Evolutionary conservation across 164 flowering plant species (phyloP), one percentile per base, ranked within the genome.

Genomic region (Stephania yunnanensis): DNA sequence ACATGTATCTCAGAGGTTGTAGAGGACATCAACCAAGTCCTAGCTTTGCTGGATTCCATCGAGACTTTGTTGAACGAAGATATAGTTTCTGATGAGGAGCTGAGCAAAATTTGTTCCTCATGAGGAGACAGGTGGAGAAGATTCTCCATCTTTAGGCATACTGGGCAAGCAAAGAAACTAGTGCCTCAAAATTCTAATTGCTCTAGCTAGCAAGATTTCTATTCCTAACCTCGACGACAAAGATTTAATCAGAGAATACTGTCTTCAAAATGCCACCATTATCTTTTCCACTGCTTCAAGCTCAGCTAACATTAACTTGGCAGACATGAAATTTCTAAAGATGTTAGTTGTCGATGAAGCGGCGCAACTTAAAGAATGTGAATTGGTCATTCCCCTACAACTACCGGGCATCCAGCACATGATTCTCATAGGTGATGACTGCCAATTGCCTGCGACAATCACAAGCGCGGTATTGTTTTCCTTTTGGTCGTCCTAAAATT

Each of bases 301-400:
- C 46, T 84, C 89, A 25, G 46, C 3, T 55, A 74, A 70, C 64
- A 58, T 89, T 25, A 61, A 70, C 12, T 9, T 25, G 1, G 66
- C 45, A 22, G 71, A 10, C 30, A 79, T 75, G 71, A 46, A 67
- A 13, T 81, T 80, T 15, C 22, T 88, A 12, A 74, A 77, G 4
- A 13, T 83, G 69, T 10, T 85, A 66, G 78, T 85, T 6, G 79
- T 90, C 19, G 92, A 90, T 71, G 94, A 90, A 78, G 92, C 94
- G 22, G 87, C 90, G 6, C 94, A 89, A 42, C 73, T 89, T 46
- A 90, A 86, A 70, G 94, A 90, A 71, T 85, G 89, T 78, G 94
- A 90, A 74, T 87, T 90, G 6, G 11, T 72, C 1, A 86, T 89
- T 42, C 89, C 90, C 0, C 74, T 90, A 31, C 92, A 86, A 74